Conservation (phyloP, 1,139 yeast species). For the Zygosaccharomyces sapae region DNA sequence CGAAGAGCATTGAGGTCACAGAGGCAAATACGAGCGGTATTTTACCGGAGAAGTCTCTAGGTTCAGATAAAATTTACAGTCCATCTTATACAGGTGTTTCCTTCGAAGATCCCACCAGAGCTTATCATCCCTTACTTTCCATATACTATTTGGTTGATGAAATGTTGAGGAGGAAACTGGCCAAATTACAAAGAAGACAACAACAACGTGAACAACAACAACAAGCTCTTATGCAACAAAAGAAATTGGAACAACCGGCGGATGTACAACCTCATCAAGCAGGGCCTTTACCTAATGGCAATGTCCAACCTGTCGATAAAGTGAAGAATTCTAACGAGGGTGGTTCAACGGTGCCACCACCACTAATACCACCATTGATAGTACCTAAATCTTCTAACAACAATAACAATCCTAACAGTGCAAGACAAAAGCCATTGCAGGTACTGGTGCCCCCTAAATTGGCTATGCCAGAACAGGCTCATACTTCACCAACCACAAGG, state of each 20-base stretch:
- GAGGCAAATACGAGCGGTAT: conserved; percentile 9
- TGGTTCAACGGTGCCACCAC: conserved; percentile 8
- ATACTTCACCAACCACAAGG: conserved; percentile 47
- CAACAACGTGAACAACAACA: conserved; percentile 21
- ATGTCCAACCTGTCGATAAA: conserved; percentile 3
- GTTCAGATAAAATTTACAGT: conserved; percentile 1
- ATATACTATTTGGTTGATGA: conserved; percentile 84
- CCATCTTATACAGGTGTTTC: conserved; percentile 18
- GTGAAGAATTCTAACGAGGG: conserved; percentile 4
- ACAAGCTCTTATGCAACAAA: conserved; percentile 21
- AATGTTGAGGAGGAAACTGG: conserved; percentile 65
- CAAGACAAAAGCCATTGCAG: conserved; percentile 29
- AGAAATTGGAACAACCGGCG: conserved; percentile 21
- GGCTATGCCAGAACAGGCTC: conserved; percentile 66
- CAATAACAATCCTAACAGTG: conserved; percentile 4
- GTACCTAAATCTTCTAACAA: conserved; percentile 9
- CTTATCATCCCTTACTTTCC: conserved; percentile 84
- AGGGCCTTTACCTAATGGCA: conserved; percentile 9
- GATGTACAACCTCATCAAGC: conserved; percentile 20
- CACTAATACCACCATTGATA: conserved; percentile 11
- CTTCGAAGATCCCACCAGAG: conserved; percentile 76
- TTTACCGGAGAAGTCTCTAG: neutral
- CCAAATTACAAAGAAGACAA: conserved; percentile 41
- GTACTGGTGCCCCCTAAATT: conserved; percentile 39
- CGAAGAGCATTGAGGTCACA: conserved; percentile 10